A percentile compares a stretch with the other conserved stretches of the same genome.
Conservation (phyloP, 495 filamentous ascomycete genomes). For the Penicillium pancosmium region DNA sequence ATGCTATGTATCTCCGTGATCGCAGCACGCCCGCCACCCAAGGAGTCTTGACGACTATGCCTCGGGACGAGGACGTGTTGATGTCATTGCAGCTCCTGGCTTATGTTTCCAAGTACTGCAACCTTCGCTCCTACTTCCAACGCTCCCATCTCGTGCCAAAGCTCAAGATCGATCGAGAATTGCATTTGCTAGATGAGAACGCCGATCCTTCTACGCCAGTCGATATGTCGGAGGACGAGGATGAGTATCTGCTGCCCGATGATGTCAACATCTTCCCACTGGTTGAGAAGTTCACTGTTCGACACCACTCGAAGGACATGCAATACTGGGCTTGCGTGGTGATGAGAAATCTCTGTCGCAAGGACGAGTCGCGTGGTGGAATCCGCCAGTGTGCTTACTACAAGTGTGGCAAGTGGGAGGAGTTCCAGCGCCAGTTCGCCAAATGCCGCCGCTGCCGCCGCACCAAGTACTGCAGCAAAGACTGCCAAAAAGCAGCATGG, state of each 20-base stretch:
- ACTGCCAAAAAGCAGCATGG: constrained; percentile 99
- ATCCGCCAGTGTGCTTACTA: constrained; percentile 97
- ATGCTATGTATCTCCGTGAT: constrained; percentile 76
- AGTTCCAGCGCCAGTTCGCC: constrained; percentile 93
- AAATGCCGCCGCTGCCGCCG: constrained; percentile 95
- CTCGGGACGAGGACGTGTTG: constrained; percentile 93
- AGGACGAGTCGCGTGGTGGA: constrained; percentile 90
- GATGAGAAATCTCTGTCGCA: constrained; percentile 97
- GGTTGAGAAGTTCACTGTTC: constrained; percentile 96
- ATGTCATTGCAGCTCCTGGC: constrained; percentile 98
- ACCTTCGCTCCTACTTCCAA: constrained; percentile 92
- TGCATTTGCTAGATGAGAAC: constrained; percentile 76
- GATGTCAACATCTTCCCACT: constrained; percentile 98
- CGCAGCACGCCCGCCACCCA: constrained; percentile 64
- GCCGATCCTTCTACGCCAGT: constrained; percentile 42
- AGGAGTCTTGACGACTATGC: constrained; percentile 81
- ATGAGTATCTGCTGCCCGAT: constrained; percentile 90
- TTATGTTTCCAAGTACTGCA: constrained; percentile 98
- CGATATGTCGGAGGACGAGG: constrained; percentile 65
- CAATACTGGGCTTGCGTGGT: constrained; percentile 99
- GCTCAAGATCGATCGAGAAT: constrained; percentile 84
- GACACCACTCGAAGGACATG: constrained; percentile 94
- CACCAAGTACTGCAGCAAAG: constrained; percentile 99
- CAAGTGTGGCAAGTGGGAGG: constrained; percentile 97
- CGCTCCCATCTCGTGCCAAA: constrained; percentile 90